phyloP scores from a whole-genome alignment of 1,139 yeast species.

The Blastobotrys proliferans region DNA sequence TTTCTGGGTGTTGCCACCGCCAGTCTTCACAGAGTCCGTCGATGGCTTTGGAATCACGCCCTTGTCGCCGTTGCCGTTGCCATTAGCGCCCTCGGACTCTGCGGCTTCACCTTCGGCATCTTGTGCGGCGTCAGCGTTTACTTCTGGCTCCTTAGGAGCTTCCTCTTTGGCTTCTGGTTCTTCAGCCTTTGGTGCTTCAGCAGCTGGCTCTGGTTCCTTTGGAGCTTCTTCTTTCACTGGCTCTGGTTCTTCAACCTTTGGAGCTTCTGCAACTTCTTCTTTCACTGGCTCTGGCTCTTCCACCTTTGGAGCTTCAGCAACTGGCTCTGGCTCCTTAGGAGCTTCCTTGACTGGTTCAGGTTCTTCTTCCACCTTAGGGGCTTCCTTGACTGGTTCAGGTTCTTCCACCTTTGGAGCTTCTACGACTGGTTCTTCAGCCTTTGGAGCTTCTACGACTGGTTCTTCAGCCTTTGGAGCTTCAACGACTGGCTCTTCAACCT shows the following conservation, averaged over 20 bases:
- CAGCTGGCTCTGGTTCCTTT: slow-evolving; percentile 1
- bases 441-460: slow-evolving; percentile 8
- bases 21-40: slow-evolving; percentile 13
- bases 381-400: slow-evolving; percentile 13
- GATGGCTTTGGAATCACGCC: slow-evolving; percentile 14
- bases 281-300: slow-evolving; percentile 6
- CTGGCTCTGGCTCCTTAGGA: slow-evolving; percentile 4
- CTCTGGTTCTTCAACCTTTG: slow-evolving; percentile 4
- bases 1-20: slow-evolving; percentile 11
- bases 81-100: slow-evolving; percentile 4
- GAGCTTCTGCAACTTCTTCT: slow-evolving; percentile 2
- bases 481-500: slow-evolving; percentile 9
- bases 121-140: slow-evolving; percentile 4
- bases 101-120: slow-evolving; percentile 7
- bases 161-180: slow-evolving; percentile 1
- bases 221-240: neutral
- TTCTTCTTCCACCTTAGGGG: slow-evolving; percentile 6
- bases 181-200: neutral
- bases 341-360: slow-evolving; percentile 6
- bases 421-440: slow-evolving; percentile 7
- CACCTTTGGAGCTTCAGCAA: slow-evolving; percentile 6
- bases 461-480: slow-evolving; percentile 11
- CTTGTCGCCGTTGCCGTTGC: slow-evolving; percentile 7
- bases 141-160: slow-evolving; percentile 5
- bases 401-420: slow-evolving; percentile 8